phyloP scores from a whole-genome alignment of 768 basidiomycete species.

The Infundibulicybe gibba region DNA sequence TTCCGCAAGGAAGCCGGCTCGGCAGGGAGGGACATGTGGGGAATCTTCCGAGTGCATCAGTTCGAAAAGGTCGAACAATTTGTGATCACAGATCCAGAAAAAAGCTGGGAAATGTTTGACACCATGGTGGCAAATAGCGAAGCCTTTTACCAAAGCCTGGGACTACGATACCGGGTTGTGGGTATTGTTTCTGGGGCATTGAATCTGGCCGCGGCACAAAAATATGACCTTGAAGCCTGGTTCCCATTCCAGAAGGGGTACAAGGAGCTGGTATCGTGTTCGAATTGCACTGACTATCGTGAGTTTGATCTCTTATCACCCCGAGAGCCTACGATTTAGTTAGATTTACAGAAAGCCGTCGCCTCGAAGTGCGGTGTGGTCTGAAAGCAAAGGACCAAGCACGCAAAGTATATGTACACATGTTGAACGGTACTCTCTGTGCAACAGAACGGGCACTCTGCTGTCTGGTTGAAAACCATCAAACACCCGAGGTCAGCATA shows the following conservation, averaged over 20 bases:
- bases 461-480: conserved; percentile 98
- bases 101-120: conserved; percentile 94
- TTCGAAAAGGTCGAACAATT: conserved; percentile 99
- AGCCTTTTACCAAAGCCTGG: conserved; percentile 95
- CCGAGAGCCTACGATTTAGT: conserved; percentile 2
- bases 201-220: conserved; percentile 95
- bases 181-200: conserved; percentile 95
- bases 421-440: conserved; percentile 97
- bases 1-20: conserved; percentile 99
- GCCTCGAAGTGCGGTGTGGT: conserved; percentile 91
- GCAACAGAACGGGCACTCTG: conserved; percentile 96
- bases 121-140: conserved; percentile 87
- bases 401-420: conserved; percentile 94
- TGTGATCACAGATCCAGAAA: conserved; percentile 89
- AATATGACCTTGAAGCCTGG: conserved; percentile 98
- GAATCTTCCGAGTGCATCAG: conserved; percentile 99
- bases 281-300: conserved; percentile 99
- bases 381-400: conserved; percentile 88
- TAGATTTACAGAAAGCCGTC: conserved; percentile 69
- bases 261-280: conserved; percentile 97
- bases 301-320: conserved; percentile 27
- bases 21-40: conserved; percentile 98
- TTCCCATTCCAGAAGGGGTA: conserved; percentile 97
- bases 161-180: conserved; percentile 88
- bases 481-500: conserved; percentile 81